Evolutionary conservation across 75 land plant genomes (phyloP).

Genomic region (Gnetum montanum): DNA sequence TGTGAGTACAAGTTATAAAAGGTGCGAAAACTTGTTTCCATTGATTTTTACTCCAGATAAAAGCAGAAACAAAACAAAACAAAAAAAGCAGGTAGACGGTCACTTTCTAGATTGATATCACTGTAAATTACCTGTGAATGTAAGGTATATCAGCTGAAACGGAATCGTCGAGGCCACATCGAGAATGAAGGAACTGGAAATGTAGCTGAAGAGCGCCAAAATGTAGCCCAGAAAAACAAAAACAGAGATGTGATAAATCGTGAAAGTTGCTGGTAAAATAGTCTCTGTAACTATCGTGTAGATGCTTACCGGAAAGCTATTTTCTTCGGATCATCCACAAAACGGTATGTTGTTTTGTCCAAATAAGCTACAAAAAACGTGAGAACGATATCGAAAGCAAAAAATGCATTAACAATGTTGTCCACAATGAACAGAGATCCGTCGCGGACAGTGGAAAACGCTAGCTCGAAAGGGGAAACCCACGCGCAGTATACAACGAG

Average conservation of each 20-base stretch:
- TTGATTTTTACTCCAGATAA: too few species aligned
- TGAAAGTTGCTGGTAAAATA: neutral
- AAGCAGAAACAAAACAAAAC: too few species aligned
- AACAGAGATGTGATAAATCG: neutral
- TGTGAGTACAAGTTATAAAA: too few species aligned
- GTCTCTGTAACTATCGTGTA: too few species aligned
- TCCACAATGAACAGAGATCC: slow-evolving; percentile 18
- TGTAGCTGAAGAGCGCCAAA: slow-evolving; percentile 23
- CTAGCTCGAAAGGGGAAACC: slow-evolving; percentile 62
- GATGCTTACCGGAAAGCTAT: slow-evolving; percentile 37
- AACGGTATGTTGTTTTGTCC: slow-evolving; percentile 27
- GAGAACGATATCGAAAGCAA: slow-evolving; percentile 37
- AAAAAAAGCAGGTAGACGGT: too few species aligned
- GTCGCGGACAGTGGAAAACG: slow-evolving; percentile 15
- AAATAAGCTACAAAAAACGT: slow-evolving; percentile 62
- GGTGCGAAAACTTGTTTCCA: too few species aligned
- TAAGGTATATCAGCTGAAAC: slow-evolving; percentile 20
- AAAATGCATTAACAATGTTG: slow-evolving; percentile 29
- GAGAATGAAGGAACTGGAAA: slow-evolving; percentile 40
- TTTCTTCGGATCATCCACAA: slow-evolving; percentile 34
- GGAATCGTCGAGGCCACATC: slow-evolving; percentile 71
- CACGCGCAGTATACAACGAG: slow-evolving; percentile 63
- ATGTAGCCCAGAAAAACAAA: neutral
- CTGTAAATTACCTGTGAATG: slow-evolving; percentile 22
- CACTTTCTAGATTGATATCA: neutral